phyloP scores from a whole-genome alignment of 2,329 filamentous ascomycete species.

The Paradendryphiella salina region DNA sequence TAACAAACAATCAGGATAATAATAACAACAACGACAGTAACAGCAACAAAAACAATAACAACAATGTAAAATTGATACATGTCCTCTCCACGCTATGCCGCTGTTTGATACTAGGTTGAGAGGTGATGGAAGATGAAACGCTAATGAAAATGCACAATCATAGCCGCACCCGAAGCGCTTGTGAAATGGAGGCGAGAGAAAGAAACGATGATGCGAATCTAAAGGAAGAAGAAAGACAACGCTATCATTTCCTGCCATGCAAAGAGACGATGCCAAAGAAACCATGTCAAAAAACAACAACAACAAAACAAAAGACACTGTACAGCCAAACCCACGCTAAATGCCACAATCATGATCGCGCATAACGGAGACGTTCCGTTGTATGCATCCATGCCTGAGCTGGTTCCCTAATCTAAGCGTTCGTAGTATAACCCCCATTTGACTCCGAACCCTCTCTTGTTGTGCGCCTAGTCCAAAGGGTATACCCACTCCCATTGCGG shows the following conservation, averaged over 20 bases:
- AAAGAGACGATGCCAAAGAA: conserved; percentile 22
- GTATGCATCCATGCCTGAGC: conserved; percentile 25
- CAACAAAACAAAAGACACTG: conserved; percentile 24
- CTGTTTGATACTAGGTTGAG: conserved; percentile 4
- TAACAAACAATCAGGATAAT: background rate
- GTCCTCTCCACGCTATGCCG: conserved; percentile 33
- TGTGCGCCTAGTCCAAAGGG: conserved; percentile 13
- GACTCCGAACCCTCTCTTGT: conserved; percentile 7
- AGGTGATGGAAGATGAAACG: conserved; percentile 18
- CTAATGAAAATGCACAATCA: conserved; percentile 32
- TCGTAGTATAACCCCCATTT: conserved; percentile 9
- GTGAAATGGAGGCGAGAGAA: conserved; percentile 7
- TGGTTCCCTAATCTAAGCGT: conserved; percentile 11
- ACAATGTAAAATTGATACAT: conserved; percentile 17
- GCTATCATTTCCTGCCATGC: conserved; percentile 35
- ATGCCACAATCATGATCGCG: conserved; percentile 45
- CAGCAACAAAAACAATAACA: conserved; percentile 18
- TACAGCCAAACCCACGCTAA: conserved; percentile 42
- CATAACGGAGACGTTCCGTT: conserved; percentile 21
- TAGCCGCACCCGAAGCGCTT: conserved; percentile 26
- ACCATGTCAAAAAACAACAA: conserved; percentile 25
- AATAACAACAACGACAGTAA: conserved; percentile 17
- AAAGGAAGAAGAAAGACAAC: conserved; percentile 19
- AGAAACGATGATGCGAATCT: conserved; percentile 24
- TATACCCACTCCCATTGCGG: conserved; percentile 31